These are phyloP conservation scores for Monoraphidium neglectum DNA, from an alignment of 139 green algal species.

Conservation along the genomic window DNA sequence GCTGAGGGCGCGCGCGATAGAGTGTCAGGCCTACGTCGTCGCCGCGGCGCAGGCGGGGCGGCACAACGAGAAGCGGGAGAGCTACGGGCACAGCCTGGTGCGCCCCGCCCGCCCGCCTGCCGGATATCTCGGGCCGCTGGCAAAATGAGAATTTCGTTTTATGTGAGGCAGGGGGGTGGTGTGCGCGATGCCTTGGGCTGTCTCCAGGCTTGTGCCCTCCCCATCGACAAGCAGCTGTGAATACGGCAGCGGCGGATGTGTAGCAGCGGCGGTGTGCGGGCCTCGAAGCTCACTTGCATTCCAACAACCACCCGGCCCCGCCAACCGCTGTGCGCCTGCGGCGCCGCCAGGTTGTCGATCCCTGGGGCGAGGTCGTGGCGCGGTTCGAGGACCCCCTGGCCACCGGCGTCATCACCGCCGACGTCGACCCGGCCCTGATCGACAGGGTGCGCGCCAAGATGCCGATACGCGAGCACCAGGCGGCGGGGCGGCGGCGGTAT, in stretches of 20 bases:
- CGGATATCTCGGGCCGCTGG: too few relatives aligned
- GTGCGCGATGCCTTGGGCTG: too few relatives aligned
- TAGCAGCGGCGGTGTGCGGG: too few relatives aligned
- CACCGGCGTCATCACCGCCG: constrained; percentile 51
- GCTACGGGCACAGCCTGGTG: constrained; percentile 83
- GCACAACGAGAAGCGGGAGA: constrained; percentile 91
- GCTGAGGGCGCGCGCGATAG: constrained; percentile 91
- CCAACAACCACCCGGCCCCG: too few relatives aligned
- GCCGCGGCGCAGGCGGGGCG: constrained; percentile 90
- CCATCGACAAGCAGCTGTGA: too few relatives aligned
- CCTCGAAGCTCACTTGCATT: too few relatives aligned
- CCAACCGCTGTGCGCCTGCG: too few relatives aligned
- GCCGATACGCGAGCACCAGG: constrained; percentile 54
- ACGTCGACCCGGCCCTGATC: constrained; percentile 67
- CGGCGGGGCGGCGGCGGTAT: background rate
- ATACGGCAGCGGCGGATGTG: too few relatives aligned
- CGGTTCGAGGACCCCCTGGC: constrained; percentile 68
- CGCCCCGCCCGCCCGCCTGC: too few relatives aligned
- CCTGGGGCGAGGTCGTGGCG: constrained; percentile 88
- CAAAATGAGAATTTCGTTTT: too few relatives aligned
- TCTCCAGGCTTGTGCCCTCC: too few relatives aligned
- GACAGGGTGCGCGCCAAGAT: constrained; percentile 47
- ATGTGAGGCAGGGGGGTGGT: too few relatives aligned
- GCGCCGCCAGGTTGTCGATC: constrained; percentile 73
- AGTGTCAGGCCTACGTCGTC: constrained; percentile 93